Evolutionary conservation across 2,329 filamentous ascomycete genomes (phyloP), one percentile per base, ranked within the genome.

Genomic region (Stagonosporopsis cucurbitacearum): DNA sequence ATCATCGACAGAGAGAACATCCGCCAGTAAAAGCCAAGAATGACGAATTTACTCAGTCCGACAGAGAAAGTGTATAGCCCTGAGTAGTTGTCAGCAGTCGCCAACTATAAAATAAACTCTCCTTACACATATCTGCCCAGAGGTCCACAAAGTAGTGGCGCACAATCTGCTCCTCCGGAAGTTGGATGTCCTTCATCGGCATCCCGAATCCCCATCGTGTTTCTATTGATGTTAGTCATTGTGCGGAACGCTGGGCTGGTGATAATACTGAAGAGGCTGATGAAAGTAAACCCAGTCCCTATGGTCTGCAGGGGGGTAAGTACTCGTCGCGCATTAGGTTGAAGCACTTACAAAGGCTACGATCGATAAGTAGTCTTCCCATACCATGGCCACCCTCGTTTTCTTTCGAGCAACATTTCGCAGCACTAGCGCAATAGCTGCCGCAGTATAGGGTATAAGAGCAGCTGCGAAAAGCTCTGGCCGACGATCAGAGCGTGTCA

Each of bases 1-100:
- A 64, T 66, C 17, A 54, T 42, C 11, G 66, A 67, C 4, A 50
- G 35, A 0, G 50, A 54, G 35, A 68, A 68, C 26, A 62, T 59
- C n/a, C 63, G 50, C 66, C 66, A 68, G 42, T 66, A 67, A 32
- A 67, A 60, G 4, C 64, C 62, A 2, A 68, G 50, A 19, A 67
- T 59, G 19, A 67, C 61, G 7, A 67, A 66, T 22, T 68, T 67
- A 8, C 63, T 67, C 2, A 64, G 45, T 2, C 66, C 66, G 1
- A 68, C 58, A 1, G 64, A 64, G 26, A 68, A 64, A 1, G 64
- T 68, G 43, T 66, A 68, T 23, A 67, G 20, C 64, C 55, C 54
- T 55, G 22, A 13, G 19, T 6, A n/a, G 22, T 5, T 42, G 46
- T 56, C 32, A 51, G 47, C 17, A 30, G 19, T 23, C 7, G 6